Evolutionary conservation across 495 filamentous ascomycete genomes (phyloP).

Genomic region (Paragyromitra xinjiangensis): DNA sequence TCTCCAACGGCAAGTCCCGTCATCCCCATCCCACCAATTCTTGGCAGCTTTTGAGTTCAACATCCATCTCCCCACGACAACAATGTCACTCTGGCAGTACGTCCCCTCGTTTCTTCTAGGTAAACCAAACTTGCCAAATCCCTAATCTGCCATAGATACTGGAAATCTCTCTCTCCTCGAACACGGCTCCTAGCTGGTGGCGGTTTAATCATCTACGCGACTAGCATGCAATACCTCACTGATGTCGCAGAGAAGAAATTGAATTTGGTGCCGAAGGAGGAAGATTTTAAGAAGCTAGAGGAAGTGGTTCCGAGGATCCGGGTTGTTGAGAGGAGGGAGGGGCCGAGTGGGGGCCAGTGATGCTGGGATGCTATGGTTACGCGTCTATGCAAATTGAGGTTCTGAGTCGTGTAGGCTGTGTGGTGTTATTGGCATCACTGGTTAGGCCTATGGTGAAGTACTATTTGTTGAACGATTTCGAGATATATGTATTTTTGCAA

Average conservation of each 20-base stretch:
- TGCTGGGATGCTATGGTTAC: neutral
- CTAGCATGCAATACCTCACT: slow-evolving; percentile 67
- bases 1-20: neutral
- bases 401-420: neutral
- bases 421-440: neutral
- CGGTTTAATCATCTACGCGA: slow-evolving; percentile 72
- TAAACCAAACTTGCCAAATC: neutral
- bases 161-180: slow-evolving; percentile 68
- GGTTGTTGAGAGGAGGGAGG: slow-evolving; percentile 59
- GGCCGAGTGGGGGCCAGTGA: neutral
- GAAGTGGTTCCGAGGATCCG: slow-evolving; percentile 64
- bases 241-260: slow-evolving; percentile 70
- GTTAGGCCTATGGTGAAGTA: neutral
- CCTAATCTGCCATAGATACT: slow-evolving; percentile 59
- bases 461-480: too few relatives aligned
- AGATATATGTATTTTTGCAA: neutral
- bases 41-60: neutral
- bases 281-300: slow-evolving; percentile 68
- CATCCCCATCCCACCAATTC: neutral
- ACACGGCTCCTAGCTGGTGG: slow-evolving; percentile 71
- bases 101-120: neutral
- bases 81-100: slow-evolving; percentile 49
- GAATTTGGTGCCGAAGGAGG: slow-evolving; percentile 69
- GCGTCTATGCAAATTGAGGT: too few relatives aligned
- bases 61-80: neutral